Evolutionary conservation across 2,329 filamentous ascomycete species (phyloP).

Genomic region (Hypoxylon sp.): DNA sequence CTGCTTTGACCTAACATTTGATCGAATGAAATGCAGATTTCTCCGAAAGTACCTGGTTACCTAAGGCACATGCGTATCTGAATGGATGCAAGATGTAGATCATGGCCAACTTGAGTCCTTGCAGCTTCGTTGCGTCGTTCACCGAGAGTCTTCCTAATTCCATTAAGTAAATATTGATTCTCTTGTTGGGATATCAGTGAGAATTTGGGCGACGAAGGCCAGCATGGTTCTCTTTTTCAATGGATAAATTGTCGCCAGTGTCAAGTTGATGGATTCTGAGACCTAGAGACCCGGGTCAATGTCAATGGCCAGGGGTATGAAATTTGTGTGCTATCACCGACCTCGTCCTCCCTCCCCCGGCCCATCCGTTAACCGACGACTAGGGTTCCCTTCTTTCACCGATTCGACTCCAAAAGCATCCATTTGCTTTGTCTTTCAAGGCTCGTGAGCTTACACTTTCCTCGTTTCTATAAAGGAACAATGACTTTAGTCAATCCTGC

Average conservation of each 20-base stretch:
- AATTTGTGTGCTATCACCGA: constrained; percentile 17
- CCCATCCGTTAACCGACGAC: constrained; percentile 15
- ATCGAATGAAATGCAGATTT: constrained; percentile 14
- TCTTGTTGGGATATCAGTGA: no score
- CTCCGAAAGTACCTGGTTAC: constrained; percentile 18
- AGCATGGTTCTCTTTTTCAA: neutral
- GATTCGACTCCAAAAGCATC: neutral
- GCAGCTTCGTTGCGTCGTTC: neutral
- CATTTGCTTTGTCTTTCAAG: neutral
- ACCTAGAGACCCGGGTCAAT: neutral
- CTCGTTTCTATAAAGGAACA: neutral
- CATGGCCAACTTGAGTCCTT: neutral
- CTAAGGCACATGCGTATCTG: constrained; percentile 8
- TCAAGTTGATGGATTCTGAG: constrained; percentile 6
- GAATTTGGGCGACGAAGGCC: neutral
- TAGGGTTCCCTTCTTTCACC: constrained; percentile 1
- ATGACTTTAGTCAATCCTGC: neutral
- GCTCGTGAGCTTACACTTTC: neutral
- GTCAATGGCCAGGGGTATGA: constrained; percentile 15
- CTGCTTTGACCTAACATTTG: constrained; percentile 16
- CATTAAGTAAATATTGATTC: no score
- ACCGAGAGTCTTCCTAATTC: neutral
- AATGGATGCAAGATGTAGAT: neutral
- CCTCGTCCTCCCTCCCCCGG: constrained; percentile 7
- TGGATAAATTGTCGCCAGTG: neutral